Conservation (phyloP, 257 asterid genomes). For the Solanum ossicruentum region DNA sequence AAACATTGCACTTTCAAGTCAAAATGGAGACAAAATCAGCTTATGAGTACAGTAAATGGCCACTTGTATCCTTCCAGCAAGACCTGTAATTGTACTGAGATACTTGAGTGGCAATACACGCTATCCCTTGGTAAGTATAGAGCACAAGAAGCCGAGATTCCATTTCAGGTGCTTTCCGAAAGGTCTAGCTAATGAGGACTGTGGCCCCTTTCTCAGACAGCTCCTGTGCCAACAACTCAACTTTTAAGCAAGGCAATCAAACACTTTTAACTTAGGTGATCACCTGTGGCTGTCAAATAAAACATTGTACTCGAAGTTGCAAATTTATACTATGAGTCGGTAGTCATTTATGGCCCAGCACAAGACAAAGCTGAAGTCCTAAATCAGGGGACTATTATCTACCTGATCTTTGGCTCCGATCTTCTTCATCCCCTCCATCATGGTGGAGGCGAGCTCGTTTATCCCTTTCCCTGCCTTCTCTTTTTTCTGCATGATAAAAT, state of each 20-base stretch:
- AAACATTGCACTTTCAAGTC: not conserved
- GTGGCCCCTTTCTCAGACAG: not conserved
- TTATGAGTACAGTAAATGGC: not conserved
- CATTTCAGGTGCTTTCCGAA: not conserved
- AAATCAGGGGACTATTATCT: not conserved
- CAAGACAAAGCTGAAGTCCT: not conserved
- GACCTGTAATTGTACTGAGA: not conserved
- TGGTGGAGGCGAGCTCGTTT: not conserved
- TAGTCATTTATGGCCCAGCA: not conserved
- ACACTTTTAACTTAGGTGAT: not conserved
- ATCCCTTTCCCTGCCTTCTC: constrained; percentile 25
- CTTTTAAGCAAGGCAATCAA: too few relatives aligned
- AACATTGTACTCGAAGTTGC: not conserved
- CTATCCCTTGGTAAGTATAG: not conserved
- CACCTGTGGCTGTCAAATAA: not conserved
- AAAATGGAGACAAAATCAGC: not conserved
- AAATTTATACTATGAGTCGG: not conserved
- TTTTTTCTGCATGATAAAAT: constrained; percentile 21
- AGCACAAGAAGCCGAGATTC: not conserved
- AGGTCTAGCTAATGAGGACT: not conserved
- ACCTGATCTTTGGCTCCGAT: not conserved
- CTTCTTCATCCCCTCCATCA: not conserved
- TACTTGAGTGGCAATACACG: not conserved
- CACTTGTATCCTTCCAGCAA: not conserved
- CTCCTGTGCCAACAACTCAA: not conserved